A percentile compares a stretch with the other conserved stretches of the same genome.
These are phyloP conservation scores for Globisporangium megalacanthum DNA, from an alignment of 352 stramenopile genomes.

Conservation along the genomic window DNA sequence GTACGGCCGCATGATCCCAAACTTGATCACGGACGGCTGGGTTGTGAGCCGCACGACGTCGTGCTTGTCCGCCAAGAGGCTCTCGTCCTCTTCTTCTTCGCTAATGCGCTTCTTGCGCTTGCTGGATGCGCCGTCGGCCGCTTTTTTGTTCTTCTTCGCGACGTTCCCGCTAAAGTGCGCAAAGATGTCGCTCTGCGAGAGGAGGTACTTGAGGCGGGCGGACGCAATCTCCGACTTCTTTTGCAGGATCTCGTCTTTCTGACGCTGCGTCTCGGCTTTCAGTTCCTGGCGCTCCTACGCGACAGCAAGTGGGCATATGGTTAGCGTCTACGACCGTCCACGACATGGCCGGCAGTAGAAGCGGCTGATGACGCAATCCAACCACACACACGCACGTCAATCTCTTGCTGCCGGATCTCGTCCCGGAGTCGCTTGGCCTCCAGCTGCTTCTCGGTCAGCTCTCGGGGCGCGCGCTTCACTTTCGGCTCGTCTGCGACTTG, in stretches of 20 bases:
- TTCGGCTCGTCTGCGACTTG: conserved; percentile 34
- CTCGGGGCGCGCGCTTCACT: conserved; percentile 28
- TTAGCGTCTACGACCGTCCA: too few relatives aligned
- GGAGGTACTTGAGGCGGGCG: conserved; percentile 90
- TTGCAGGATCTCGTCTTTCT: conserved; percentile 74
- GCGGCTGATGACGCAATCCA: too few relatives aligned
- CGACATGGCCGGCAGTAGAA: too few relatives aligned
- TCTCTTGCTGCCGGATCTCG: conserved; percentile 72
- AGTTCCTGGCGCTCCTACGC: conserved; percentile 57
- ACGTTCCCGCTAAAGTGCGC: conserved; percentile 94
- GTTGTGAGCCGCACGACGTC: conserved; percentile 90
- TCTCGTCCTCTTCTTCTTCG: conserved; percentile 79
- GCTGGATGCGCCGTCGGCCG: conserved; percentile 36
- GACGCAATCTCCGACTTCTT: conserved; percentile 80
- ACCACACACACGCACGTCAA: conserved; percentile 22
- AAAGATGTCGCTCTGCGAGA: conserved; percentile 97
- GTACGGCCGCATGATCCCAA: conserved; percentile 96
- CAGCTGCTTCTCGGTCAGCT: conserved; percentile 60
- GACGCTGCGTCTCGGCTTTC: conserved; percentile 62
- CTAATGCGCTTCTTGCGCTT: conserved; percentile 86
- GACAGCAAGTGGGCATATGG: too few relatives aligned
- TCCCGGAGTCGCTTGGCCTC: conserved; percentile 63
- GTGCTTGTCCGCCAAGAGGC: conserved; percentile 69
- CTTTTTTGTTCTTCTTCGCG: conserved; percentile 56
- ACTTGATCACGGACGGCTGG: conserved; percentile 90